Evolutionary conservation across 1,284 basidiomycete genomes (phyloP).

Genomic region (Coniferiporia sulphurascens): DNA sequence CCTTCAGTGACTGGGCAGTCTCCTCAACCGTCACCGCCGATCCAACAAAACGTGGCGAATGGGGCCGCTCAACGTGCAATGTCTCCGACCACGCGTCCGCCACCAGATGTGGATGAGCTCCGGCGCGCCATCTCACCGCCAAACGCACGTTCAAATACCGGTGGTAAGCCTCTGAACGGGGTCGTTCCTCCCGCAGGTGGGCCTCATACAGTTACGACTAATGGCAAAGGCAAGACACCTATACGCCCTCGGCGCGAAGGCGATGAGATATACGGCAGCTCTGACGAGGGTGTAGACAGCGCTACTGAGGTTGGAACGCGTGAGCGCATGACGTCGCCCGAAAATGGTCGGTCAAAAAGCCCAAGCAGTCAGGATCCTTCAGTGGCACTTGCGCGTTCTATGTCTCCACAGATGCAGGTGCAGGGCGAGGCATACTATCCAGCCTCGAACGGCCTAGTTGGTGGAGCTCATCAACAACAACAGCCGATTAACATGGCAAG

Average conservation of each 20-base stretch:
- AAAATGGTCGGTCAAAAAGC: constrained; percentile 54
- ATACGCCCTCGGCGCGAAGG: constrained; percentile 63
- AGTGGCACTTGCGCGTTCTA: constrained; percentile 40
- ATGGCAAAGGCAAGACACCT: constrained; percentile 47
- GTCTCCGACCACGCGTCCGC: constrained; percentile 46
- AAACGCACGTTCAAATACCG: constrained; percentile 33
- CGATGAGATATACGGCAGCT: constrained; percentile 46
- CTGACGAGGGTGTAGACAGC: constrained; percentile 49
- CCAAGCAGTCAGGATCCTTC: constrained; percentile 41
- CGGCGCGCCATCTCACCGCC: constrained; percentile 64
- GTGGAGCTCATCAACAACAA: constrained; percentile 19
- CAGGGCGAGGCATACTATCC: constrained; percentile 33
- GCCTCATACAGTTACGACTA: constrained; percentile 29
- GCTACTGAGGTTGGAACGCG: constrained; percentile 35
- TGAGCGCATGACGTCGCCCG: constrained; percentile 53
- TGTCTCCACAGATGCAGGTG: constrained; percentile 42
- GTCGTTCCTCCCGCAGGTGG: constrained; percentile 23
- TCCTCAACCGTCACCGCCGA: constrained; percentile 20
- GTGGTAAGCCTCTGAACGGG: constrained; percentile 42
- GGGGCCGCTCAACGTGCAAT: constrained; percentile 40
- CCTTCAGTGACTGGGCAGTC: constrained; percentile 30
- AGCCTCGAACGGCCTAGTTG: constrained; percentile 4
- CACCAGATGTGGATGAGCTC: constrained; percentile 46
- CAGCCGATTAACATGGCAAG: constrained; percentile 49
- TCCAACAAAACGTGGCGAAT: constrained; percentile 25